Conservation (phyloP, 352 stramenopile genomes). For the Phytophthora constricta region DNA sequence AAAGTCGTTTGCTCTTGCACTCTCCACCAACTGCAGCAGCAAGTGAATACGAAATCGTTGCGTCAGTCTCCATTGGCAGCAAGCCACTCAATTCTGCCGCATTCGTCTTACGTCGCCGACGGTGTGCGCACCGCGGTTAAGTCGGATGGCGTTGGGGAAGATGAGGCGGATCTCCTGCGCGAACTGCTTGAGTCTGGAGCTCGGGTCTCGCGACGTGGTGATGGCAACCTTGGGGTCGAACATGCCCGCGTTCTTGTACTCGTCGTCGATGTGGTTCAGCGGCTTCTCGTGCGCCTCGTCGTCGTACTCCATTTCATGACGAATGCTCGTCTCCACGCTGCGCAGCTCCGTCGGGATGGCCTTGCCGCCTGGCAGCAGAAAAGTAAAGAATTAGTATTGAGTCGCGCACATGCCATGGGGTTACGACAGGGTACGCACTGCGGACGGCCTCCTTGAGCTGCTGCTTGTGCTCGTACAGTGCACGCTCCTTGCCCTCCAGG, state of each 20-base stretch:
- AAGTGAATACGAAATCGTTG: too few relatives aligned
- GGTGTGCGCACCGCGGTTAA: conserved; percentile 97
- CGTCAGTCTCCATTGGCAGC: too few relatives aligned
- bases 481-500: conserved; percentile 95
- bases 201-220: conserved; percentile 97
- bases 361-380: conserved; percentile 89
- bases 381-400: not conserved
- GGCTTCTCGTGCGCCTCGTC: conserved; percentile 90
- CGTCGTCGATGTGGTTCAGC: conserved; percentile 97
- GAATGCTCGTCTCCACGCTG: conserved; percentile 92
- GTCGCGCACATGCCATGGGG: not conserved
- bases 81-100: too few relatives aligned
- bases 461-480: conserved; percentile 97
- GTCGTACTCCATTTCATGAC: conserved; percentile 93
- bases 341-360: conserved; percentile 98
- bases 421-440: conserved; percentile 31
- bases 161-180: conserved; percentile 99
- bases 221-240: conserved; percentile 98
- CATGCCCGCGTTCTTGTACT: conserved; percentile 98
- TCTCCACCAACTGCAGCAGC: conserved; percentile 95
- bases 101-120: conserved; percentile 76
- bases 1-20: conserved; percentile 96
- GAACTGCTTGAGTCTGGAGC: conserved; percentile 98
- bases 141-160: conserved; percentile 97
- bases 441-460: conserved; percentile 95